These are phyloP conservation scores for Chimonanthus salicifolius DNA, from an alignment of 164 flowering plant genomes.

Conservation along the genomic window DNA sequence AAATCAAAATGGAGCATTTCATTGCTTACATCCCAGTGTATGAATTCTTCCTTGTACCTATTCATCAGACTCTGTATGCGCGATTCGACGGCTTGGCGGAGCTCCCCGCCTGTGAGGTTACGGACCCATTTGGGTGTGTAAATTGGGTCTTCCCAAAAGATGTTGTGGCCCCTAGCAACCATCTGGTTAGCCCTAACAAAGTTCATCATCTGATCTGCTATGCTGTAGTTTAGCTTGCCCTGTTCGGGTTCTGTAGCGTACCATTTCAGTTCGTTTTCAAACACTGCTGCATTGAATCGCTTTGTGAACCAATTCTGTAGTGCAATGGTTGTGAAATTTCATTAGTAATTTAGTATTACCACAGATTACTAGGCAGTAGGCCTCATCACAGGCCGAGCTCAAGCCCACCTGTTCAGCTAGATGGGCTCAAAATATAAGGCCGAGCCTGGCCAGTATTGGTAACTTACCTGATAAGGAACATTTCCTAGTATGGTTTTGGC, in stretches of 20 bases:
- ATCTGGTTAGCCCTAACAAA: conserved; percentile 63
- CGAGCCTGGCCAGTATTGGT: not conserved
- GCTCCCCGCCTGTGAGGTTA: conserved; percentile 44
- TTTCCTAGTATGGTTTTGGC: conserved; percentile 76
- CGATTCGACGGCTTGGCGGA: conserved; percentile 45
- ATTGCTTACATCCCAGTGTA: conserved; percentile 96
- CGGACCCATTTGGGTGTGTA: conserved; percentile 79
- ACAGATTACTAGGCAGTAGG: too few relatives aligned
- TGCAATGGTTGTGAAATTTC: not conserved
- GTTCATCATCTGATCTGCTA: conserved; percentile 65
- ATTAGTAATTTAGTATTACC: not conserved
- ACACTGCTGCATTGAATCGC: conserved; percentile 89
- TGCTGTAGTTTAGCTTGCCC: conserved; percentile 67
- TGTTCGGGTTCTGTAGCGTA: conserved; percentile 65
- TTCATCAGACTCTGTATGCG: conserved; percentile 69
- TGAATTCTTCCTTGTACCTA: conserved; percentile 62
- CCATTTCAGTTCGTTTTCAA: conserved; percentile 97
- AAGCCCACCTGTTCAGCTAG: too few relatives aligned
- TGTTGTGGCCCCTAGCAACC: conserved; percentile 76
- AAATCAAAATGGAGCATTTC: conserved; percentile 89
- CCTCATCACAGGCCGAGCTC: too few relatives aligned
- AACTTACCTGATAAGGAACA: conserved; percentile 55
- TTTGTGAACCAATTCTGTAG: conserved; percentile 71
- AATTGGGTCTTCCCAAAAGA: conserved; percentile 90
- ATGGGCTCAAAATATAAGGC: too few relatives aligned